Base-by-base conservation (phyloP, 495 filamentous ascomycete species). In the Annulohypoxylon stygium region DNA sequence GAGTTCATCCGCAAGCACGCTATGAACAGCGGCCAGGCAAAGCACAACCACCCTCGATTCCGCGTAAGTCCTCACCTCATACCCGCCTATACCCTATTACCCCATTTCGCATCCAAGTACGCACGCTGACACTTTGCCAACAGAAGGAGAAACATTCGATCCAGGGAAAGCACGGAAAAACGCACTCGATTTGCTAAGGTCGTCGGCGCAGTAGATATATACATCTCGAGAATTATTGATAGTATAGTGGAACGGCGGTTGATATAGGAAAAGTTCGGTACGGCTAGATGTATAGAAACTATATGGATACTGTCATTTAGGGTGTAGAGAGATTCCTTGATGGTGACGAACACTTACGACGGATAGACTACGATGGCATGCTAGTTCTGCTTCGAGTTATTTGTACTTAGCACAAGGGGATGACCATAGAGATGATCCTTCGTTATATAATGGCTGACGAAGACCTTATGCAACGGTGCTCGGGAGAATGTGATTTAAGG, bases 151-250 rank as follows among this genome's bases (percentile, higher is more conserved):
- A 88, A 77, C 94, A 97, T 80, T 92, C 89, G 37, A 80, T 97
- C 80, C 93, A 97, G 85, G 93, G 93, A 3, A 93, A 94, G 88
- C 87, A 87, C 62, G 93, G 93, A 51, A 97, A 97, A 88, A 93
- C 93, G 11, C 93, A 97, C 79, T 90, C 88, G 37, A 84, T 95
- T 62, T 97, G 93, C 82, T 96, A 90, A 70, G 53, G 14, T 8
- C 11, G 47, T 53, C 6, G 54, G 41, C 20, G 16, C 41, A 0
- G 34, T 16, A 37, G 53, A 70, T 33, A n/a, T 55, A 16, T 25
- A 10, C n/a, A 18, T 45, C 20, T 65, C 37, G 39, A 3, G 23
- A 25, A 20, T 64, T 34, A 37, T 18, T 47, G 57, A 50, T 16
- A 12, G 4, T 7, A 16, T 14, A 36, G 36, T 55, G 58, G 34